Percentiles rank a stretch among this genome's conserved stretches.
Evolutionary conservation across 2,329 filamentous ascomycete genomes (phyloP).

Genomic region (Rhinocladiella similis): DNA sequence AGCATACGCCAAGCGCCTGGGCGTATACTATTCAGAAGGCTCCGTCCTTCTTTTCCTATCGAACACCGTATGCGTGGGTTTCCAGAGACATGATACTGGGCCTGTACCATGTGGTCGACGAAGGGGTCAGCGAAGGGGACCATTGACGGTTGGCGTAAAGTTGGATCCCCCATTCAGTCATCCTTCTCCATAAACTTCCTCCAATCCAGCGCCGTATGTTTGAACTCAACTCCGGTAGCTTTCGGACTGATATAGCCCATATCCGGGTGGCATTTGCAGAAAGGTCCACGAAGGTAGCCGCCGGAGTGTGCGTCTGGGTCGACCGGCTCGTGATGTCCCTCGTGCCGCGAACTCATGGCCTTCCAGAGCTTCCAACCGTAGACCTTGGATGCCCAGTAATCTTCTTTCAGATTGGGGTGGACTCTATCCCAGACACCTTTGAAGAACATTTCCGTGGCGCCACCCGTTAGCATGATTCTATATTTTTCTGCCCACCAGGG

Average conservation of each 20-base stretch:
- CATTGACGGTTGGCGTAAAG: too few species aligned
- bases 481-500: conserved; percentile 22
- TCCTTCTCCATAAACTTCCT: background rate
- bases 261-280: background rate
- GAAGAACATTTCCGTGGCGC: background rate
- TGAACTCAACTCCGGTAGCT: background rate
- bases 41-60: too few species aligned
- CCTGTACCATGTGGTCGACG: too few species aligned
- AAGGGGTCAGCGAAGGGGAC: too few species aligned
- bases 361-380: background rate
- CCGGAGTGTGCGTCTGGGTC: background rate
- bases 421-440: background rate
- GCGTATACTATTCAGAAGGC: too few species aligned
- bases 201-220: background rate
- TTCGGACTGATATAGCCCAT: background rate
- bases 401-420: background rate
- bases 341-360: background rate
- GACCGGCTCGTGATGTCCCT: background rate
- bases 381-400: too few species aligned
- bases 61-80: too few species aligned
- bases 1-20: too few species aligned
- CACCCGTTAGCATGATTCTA: background rate
- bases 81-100: too few species aligned
- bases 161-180: too few species aligned
- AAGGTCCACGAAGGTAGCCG: background rate